Percentiles rank a stretch among this genome's conserved stretches.
These are phyloP conservation scores for Fusarium sambucinum DNA, from an alignment of 2,329 filamentous ascomycete genomes.

Conservation along the genomic window DNA sequence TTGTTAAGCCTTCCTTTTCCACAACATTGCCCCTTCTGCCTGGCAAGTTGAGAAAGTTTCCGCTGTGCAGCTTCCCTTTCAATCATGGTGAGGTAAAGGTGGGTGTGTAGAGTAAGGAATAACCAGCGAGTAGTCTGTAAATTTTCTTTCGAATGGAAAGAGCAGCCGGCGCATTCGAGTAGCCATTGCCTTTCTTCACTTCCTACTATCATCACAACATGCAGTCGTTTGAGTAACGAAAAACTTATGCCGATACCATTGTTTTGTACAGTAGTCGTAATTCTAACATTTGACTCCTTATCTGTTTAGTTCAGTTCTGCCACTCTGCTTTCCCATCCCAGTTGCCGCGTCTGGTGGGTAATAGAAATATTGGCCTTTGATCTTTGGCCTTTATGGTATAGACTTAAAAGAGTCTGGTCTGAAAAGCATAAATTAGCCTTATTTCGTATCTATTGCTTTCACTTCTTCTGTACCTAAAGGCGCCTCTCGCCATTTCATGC, in stretches of 20 bases:
- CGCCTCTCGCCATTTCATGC: background rate
- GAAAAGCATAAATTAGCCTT: background rate
- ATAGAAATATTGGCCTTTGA: background rate
- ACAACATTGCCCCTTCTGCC: no score
- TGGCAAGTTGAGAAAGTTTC: background rate
- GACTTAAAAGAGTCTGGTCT: no score
- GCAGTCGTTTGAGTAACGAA: background rate
- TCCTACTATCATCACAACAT: background rate
- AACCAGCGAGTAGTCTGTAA: no score
- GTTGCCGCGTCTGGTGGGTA: background rate
- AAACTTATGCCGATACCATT: background rate
- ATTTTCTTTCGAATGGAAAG: no score
- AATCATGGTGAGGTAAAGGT: no score
- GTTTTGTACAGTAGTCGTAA: no score
- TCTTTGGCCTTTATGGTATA: no score
- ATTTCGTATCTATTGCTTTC: background rate
- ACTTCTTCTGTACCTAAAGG: background rate
- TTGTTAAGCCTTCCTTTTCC: background rate
- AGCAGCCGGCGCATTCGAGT: no score
- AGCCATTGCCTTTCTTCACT: background rate
- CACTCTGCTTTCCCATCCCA: background rate
- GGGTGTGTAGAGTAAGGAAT: background rate
- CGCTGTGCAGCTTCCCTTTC: background rate
- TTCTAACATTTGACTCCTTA: no score
- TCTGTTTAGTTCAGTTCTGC: background rate